phyloP scores from a whole-genome alignment of 495 filamentous ascomycete species.

The Penicillium flavigenum region DNA sequence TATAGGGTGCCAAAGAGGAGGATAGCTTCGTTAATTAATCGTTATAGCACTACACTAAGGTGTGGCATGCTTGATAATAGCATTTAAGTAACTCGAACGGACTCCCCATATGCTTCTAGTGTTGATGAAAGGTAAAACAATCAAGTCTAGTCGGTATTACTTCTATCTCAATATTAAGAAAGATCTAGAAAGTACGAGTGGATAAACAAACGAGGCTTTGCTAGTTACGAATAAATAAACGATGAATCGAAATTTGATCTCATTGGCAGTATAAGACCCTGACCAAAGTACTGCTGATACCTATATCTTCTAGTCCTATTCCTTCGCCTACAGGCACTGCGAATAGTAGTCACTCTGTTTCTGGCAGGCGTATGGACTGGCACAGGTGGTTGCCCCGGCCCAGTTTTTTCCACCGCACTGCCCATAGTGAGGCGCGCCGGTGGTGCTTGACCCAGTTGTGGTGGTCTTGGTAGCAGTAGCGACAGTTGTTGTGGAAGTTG shows the following conservation, averaged over 20 bases:
- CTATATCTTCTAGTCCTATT: background rate
- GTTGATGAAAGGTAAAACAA: too few relatives aligned
- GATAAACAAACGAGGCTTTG: too few relatives aligned
- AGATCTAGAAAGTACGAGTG: too few relatives aligned
- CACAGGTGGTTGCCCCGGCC: constrained; percentile 50
- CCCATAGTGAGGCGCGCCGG: constrained; percentile 34
- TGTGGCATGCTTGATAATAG: too few relatives aligned
- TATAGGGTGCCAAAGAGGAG: too few relatives aligned
- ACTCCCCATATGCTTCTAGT: too few relatives aligned
- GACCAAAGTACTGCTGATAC: background rate
- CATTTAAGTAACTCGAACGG: too few relatives aligned
- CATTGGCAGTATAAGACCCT: background rate
- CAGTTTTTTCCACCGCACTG: constrained; percentile 54
- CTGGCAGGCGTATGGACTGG: constrained; percentile 37
- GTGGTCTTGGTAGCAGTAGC: constrained; percentile 23
- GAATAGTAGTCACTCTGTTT: constrained; percentile 44
- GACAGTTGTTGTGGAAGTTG: constrained; percentile 8
- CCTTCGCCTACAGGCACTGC: constrained; percentile 40
- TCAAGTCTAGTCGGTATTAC: too few relatives aligned
- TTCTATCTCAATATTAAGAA: too few relatives aligned
- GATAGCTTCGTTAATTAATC: too few relatives aligned
- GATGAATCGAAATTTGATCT: background rate
- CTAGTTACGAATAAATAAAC: too few relatives aligned
- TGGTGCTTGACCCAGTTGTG: constrained; percentile 22
- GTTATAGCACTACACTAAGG: too few relatives aligned